Conservation (phyloP, 1,139 yeast species). For the Debaryomyces psychrophilus region DNA sequence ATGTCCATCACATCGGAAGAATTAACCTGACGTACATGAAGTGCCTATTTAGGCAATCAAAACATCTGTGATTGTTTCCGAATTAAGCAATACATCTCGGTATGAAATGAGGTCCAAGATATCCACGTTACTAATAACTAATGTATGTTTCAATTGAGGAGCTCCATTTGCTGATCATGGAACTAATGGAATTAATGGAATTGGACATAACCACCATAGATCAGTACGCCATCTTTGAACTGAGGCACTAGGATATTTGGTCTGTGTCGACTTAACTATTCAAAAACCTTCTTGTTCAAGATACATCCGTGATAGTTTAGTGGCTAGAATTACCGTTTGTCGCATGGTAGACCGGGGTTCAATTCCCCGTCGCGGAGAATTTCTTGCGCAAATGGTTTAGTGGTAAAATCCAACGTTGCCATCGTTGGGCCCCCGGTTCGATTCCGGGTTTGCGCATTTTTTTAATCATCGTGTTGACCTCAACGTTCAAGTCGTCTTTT, state of each 20-base stretch:
- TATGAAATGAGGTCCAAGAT: not conserved
- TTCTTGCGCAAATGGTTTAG: slow-evolving; percentile 17
- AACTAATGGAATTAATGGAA: too few relatives aligned
- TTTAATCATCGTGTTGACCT: too few relatives aligned
- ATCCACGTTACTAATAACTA: not conserved
- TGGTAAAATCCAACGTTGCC: slow-evolving; percentile 19
- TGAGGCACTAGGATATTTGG: too few relatives aligned
- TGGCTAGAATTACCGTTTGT: slow-evolving; percentile 53
- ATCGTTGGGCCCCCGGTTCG: slow-evolving; percentile 21
- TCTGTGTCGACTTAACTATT: not conserved
- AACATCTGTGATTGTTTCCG: not conserved
- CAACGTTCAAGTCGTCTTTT: too few relatives aligned
- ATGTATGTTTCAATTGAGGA: too few relatives aligned
- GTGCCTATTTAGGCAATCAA: slow-evolving; percentile 1
- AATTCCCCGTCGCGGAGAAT: slow-evolving; percentile 67
- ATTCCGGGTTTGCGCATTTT: slow-evolving; percentile 25
- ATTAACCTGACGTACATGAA: not conserved
- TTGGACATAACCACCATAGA: too few relatives aligned
- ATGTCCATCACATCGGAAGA: not conserved
- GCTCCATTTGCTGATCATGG: too few relatives aligned
- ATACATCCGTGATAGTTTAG: slow-evolving; percentile 48
- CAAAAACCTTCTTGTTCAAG: not conserved
- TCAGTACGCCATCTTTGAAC: too few relatives aligned
- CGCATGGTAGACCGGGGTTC: slow-evolving; percentile 72
- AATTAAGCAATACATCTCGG: not conserved